Evolutionary conservation across 2,329 filamentous ascomycete species (phyloP), one percentile per base, ranked within the genome.

Genomic region (Trichoderma hamatum): DNA sequence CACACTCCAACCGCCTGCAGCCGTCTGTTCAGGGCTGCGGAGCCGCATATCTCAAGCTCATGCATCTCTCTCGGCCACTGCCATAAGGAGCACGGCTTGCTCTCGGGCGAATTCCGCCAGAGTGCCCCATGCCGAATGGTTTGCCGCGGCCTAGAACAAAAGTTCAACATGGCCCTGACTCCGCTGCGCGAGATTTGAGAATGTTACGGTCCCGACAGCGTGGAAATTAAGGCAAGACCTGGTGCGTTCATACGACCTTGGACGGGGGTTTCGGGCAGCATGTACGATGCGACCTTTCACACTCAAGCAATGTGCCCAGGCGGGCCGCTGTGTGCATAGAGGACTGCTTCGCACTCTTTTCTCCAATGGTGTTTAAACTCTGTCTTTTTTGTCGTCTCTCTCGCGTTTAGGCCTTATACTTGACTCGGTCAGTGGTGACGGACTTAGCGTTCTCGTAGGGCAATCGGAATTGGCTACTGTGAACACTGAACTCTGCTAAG

Each of bases 171-270:
- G 51, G 11, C 62, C 26, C 13, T 21, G 43, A 69, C 49, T 63
- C 67, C 59, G 51, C 59, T 30, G 59, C 49, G 52, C 34, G 39
- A 69, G 52, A 58, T 30, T 63, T 58, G 67, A 59, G 26, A 58
- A 58, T 49, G 39, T 30, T 59, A 26, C 46, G 34, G 54, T 69
- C 61, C 61, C 67, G 67, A 66, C 43, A 66, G 61, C 46, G 39
- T 69, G 67, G 67, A 69, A 69, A 69, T 66, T 61, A 61, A 49
- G 46, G 34, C 67, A 55, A 34, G 61, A 34, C 46, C 32, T 34
- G 24, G n/a, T 52, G 67, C 54, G 34, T 65, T 26, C 51, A 56
- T 56, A 59, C 16, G 14, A 59, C 54, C 49, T 26, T 52, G 52
- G 51, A 62, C 60, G 67, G 32, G 43, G 54, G 67, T 49, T 16